Evolutionary conservation across 169 alveolate genomes (phyloP).

Genomic region (Plasmodium vinckei): DNA sequence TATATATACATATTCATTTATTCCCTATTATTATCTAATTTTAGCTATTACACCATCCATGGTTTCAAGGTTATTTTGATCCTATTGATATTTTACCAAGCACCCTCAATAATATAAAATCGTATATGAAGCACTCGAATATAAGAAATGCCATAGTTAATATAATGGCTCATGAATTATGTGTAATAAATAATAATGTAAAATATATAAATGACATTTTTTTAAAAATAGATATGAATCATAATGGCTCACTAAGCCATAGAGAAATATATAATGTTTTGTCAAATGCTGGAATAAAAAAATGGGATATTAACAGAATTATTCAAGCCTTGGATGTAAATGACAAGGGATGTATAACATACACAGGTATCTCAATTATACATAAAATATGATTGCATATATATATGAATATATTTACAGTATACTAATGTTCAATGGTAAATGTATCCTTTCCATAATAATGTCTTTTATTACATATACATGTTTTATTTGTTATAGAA

Average conservation of each 20-base stretch:
- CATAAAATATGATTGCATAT: not conserved
- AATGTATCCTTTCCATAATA: too few relatives aligned
- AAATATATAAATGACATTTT: conserved; percentile 65
- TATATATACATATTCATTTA: not conserved
- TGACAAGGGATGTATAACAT: conserved; percentile 58
- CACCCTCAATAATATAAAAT: conserved; percentile 57
- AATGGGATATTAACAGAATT: conserved; percentile 74
- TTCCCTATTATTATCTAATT: not conserved
- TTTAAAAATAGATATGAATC: conserved; percentile 62
- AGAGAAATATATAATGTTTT: conserved; percentile 66
- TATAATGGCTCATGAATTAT: conserved; percentile 74
- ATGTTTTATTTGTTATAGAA: conserved; percentile 17
- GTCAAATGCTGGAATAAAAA: conserved; percentile 66
- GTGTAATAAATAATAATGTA: conserved; percentile 52
- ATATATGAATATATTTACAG: not conserved
- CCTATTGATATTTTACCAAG: conserved; percentile 50
- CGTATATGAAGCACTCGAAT: conserved; percentile 74
- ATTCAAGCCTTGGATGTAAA: conserved; percentile 70
- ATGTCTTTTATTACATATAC: too few relatives aligned
- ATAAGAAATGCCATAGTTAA: conserved; percentile 67
- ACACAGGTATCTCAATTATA: conserved; percentile 29
- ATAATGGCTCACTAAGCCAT: conserved; percentile 72
- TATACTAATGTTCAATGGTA: not conserved
- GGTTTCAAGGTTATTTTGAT: conserved; percentile 74
- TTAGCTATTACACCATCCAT: conserved; percentile 71